Conservation (phyloP, 495 filamentous ascomycete genomes). For the Cetradonia linearis region DNA sequence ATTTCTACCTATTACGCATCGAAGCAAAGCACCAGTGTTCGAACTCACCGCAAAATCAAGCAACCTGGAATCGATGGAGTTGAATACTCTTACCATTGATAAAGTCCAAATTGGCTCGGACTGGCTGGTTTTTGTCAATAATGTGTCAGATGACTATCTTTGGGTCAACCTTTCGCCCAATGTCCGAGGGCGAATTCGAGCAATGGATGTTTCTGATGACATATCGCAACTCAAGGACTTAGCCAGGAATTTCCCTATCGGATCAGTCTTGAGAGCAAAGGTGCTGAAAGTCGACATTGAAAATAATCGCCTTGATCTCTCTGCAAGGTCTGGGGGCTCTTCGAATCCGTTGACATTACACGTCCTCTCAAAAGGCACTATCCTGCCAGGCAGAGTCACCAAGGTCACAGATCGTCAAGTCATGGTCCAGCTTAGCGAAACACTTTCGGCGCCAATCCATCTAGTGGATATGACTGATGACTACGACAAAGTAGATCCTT, state of each 20-base stretch:
- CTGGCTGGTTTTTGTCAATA: conserved; percentile 81
- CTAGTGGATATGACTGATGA: conserved; percentile 77
- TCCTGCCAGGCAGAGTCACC: conserved; percentile 72
- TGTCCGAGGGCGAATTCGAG: conserved; percentile 69
- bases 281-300: conserved; percentile 65
- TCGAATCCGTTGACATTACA: conserved; percentile 50
- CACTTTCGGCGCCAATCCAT: conserved; percentile 60
- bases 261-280: conserved; percentile 68
- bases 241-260: conserved; percentile 75
- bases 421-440: conserved; percentile 74
- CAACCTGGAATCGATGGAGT: conserved; percentile 44
- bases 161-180: conserved; percentile 92
- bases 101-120: conserved; percentile 59
- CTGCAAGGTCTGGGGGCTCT: conserved; percentile 49
- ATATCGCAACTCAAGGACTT: conserved; percentile 63
- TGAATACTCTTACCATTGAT: conserved; percentile 57
- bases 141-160: conserved; percentile 59
- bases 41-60: conserved; percentile 81
- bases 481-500: conserved; percentile 62
- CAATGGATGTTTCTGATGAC: conserved; percentile 79
- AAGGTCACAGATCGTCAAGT: conserved; percentile 75
- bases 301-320: conserved; percentile 70
- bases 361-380: conserved; percentile 62
- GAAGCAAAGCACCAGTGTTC: conserved; percentile 67
- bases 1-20: conserved; percentile 84